Percentiles rank a stretch among this genome's conserved stretches.
phyloP scores from a whole-genome alignment of 805 yeast genomes.

The Blastobotrys terrestris region DNA sequence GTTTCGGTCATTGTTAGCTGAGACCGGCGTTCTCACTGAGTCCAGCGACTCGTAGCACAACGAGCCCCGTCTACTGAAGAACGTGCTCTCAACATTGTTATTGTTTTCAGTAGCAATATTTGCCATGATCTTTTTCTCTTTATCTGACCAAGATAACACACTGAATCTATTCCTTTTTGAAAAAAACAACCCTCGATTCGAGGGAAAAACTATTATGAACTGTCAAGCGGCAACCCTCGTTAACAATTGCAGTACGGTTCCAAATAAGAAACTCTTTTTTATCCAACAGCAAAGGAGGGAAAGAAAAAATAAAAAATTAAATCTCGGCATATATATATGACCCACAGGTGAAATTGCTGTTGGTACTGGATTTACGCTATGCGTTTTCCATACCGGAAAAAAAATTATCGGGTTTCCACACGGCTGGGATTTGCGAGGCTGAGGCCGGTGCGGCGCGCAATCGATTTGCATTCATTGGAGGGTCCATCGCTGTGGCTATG shows the following conservation, averaged over 20 bases:
- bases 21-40: neutral
- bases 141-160: too few relatives aligned
- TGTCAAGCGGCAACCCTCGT: slow-evolving; percentile 30
- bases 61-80: neutral
- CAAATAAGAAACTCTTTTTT: neutral
- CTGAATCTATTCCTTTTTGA: too few relatives aligned
- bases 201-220: slow-evolving; percentile 19
- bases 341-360: too few relatives aligned
- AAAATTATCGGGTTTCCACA: too few relatives aligned
- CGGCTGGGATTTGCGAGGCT: too few relatives aligned
- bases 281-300: neutral
- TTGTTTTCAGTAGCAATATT: neutral
- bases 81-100: neutral
- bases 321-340: too few relatives aligned
- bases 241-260: slow-evolving; percentile 4
- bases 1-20: neutral
- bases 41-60: neutral
- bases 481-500: too few relatives aligned
- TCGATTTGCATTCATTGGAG: too few relatives aligned
- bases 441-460: too few relatives aligned
- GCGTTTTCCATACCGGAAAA: too few relatives aligned
- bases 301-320: neutral
- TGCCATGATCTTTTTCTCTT: too few relatives aligned
- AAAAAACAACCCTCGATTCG: slow-evolving; percentile 15
- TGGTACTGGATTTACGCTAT: too few relatives aligned